Evolutionary conservation across 768 basidiomycete genomes (phyloP), one percentile per base, ranked within the genome.

Genomic region (Boletus vermiculosoides): DNA sequence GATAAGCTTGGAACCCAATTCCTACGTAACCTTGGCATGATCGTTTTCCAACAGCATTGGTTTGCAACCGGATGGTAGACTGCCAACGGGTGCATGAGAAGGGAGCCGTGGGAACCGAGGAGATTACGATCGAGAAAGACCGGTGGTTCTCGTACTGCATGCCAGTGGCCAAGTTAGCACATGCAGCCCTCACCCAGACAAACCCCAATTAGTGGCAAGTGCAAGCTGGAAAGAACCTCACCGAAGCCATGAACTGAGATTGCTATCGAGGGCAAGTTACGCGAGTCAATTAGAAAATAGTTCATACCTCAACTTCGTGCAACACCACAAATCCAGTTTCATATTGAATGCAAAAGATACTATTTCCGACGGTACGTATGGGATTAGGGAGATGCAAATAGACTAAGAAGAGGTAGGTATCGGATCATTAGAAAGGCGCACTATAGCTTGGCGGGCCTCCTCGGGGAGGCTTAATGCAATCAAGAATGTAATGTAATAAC

Each of bases 231-330:
- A 45, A 5, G 22, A 44, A 42, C 42, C 18, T n/a, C 20, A 34
- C 6, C 36, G 22, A 45, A 30, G 39, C 11, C 28, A 47, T 37
- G 50, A 44, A n/a, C 15, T 41, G 34, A 30, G 7, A 30, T 47
- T n/a, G 10, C 18, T 45, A 33, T 13, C 10, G 37, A 45, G 23
- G 33, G 10, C 34, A 20, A 40, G 11, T 22, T 39, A 25, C 15
- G 4, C 22, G n/a, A 11, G 15, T 59, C 18, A 34, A 49, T 46
- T 50, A 16, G 7, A 25, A 39, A 47, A 42, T 23, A 15, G 33
- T 30, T 62, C 54, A 54, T 62, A 63, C 63, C 55, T 55, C 46
- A 18, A 51, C n/a, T n/a, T n/a, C n/a, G 23, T 41, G 44, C 31
- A 44, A 10, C 9, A n/a, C 25, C 16, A 39, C 9, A 45, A 37